These are phyloP conservation scores for Ustilago cynodontis DNA, from an alignment of 1,284 basidiomycete genomes.

Conservation along the genomic window DNA sequence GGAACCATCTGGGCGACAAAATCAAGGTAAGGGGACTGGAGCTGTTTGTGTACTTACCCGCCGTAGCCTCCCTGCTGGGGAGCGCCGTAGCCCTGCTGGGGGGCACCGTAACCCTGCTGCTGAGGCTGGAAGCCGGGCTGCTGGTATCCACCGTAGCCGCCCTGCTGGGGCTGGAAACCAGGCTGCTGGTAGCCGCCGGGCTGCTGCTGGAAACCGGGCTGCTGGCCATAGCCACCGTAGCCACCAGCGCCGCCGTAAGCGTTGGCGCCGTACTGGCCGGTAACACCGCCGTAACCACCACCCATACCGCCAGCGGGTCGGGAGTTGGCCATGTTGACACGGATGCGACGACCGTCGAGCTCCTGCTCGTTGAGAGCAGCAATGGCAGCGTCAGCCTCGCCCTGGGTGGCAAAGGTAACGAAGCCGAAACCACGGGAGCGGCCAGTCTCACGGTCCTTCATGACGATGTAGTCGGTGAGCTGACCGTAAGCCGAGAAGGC, in stretches of 20 bases:
- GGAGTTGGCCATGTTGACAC: conserved; percentile 92
- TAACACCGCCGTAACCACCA: conserved; percentile 65
- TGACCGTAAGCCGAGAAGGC: conserved; percentile 68
- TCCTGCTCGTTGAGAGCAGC: conserved; percentile 86
- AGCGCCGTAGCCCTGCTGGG: conserved; percentile 60
- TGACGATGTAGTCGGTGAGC: conserved; percentile 75
- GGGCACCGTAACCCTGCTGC: conserved; percentile 57
- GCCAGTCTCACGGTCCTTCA: conserved; percentile 96
- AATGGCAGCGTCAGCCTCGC: conserved; percentile 86
- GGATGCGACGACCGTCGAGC: conserved; percentile 89
- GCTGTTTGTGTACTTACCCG: conserved; percentile 33
- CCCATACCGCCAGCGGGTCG: conserved; percentile 73
- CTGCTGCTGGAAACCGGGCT: conserved; percentile 55
- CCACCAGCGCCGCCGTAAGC: conserved; percentile 57
- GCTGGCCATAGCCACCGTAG: conserved; percentile 52
- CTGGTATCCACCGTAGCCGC: conserved; percentile 37
- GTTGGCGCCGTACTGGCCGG: conserved; percentile 67
- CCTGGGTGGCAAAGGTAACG: conserved; percentile 73
- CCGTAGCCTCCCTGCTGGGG: conserved; percentile 59
- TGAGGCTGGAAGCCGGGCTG: conserved; percentile 34
- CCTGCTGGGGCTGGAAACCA: conserved; percentile 39
- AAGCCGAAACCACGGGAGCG: conserved; percentile 93
- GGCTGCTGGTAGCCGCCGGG: conserved; percentile 15
- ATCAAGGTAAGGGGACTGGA: background rate
- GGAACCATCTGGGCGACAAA: conserved; percentile 3